A percentile compares a stretch with the other conserved stretches of the same genome.
phyloP scores from a whole-genome alignment of 2,329 filamentous ascomycete species.

The Sordariomycetes sp. region DNA sequence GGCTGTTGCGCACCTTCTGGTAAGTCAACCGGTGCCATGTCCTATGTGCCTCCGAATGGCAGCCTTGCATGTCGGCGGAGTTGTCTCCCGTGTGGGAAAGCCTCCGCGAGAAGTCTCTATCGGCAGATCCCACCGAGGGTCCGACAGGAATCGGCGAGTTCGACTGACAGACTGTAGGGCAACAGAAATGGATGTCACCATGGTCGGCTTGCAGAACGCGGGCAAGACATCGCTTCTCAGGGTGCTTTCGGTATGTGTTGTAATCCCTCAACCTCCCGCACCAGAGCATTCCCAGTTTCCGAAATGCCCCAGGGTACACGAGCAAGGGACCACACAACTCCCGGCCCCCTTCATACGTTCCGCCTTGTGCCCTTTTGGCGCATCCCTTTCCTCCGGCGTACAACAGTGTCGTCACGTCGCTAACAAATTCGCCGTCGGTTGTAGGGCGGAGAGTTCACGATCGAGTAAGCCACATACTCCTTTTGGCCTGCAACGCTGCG shows the following conservation, averaged over 20 bases:
- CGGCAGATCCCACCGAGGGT: not conserved
- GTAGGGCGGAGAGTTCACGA: constrained; percentile 94
- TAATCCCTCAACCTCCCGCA: not conserved
- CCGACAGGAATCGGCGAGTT: not conserved
- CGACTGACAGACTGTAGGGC: constrained; percentile 49
- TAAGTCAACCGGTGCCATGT: constrained; percentile 31
- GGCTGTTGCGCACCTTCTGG: constrained; percentile 96
- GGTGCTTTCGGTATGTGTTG: constrained; percentile 75
- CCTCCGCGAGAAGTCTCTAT: not conserved
- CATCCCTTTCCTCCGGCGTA: not conserved
- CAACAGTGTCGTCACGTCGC: not conserved
- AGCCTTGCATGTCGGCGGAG: not conserved
- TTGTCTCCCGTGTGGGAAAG: not conserved
- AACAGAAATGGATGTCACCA: constrained; percentile 98
- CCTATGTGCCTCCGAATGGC: not conserved
- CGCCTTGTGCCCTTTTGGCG: not conserved
- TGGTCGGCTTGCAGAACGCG: constrained; percentile 96
- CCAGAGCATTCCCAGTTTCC: constrained; percentile 1
- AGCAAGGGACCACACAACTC: not conserved
- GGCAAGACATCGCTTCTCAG: constrained; percentile 93
- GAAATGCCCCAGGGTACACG: constrained; percentile 9
- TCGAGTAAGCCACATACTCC: constrained; percentile 64
- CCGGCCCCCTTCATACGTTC: not conserved
- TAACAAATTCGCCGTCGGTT: not conserved
- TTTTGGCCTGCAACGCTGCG: constrained; percentile 2